These are phyloP conservation scores for Eucalyptus leucophloia DNA, from an alignment of 345 rosid genomes.

Conservation along the genomic window DNA sequence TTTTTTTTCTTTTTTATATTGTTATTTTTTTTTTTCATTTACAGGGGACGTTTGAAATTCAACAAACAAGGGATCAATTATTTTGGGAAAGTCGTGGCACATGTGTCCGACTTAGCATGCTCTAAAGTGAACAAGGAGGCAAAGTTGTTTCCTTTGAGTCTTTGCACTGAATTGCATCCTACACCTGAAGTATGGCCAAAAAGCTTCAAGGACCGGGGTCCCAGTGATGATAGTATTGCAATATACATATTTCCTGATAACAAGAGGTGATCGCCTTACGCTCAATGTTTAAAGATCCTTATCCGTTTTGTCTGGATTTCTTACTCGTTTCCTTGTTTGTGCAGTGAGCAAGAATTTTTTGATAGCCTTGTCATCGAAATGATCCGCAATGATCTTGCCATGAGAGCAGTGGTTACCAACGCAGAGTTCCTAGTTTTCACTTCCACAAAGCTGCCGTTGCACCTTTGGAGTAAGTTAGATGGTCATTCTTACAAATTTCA, in stretches of 20 bases:
- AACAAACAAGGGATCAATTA: neutral
- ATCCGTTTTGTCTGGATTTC: neutral
- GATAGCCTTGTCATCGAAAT: conserved; percentile 32
- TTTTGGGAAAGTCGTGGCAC: conserved; percentile 31
- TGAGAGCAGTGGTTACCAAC: conserved; percentile 33
- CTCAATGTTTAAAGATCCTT: neutral
- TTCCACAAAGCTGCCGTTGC: conserved; percentile 41
- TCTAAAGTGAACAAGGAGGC: conserved; percentile 30
- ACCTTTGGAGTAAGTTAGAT: conserved; percentile 41
- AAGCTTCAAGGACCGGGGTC: conserved; percentile 32
- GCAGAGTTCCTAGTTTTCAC: conserved; percentile 63
- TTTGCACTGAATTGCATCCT: conserved; percentile 38
- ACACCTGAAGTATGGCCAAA: conserved; percentile 49
- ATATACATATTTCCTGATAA: conserved; percentile 51
- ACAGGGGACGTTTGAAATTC: conserved; percentile 44
- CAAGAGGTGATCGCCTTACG: conserved; percentile 18
- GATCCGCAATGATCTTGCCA: conserved; percentile 30
- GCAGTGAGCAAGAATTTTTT: conserved; percentile 30
- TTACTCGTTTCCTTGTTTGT: neutral
- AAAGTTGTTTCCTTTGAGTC: conserved; percentile 17
- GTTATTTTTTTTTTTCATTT: neutral
- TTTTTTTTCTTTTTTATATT: neutral
- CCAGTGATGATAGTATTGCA: conserved; percentile 37
- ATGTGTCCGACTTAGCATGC: conserved; percentile 57
- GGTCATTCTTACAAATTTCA: neutral